Evolutionary conservation across 371 early-diverging fungal species (phyloP).

Genomic region (Zancudomyces culisetae): DNA sequence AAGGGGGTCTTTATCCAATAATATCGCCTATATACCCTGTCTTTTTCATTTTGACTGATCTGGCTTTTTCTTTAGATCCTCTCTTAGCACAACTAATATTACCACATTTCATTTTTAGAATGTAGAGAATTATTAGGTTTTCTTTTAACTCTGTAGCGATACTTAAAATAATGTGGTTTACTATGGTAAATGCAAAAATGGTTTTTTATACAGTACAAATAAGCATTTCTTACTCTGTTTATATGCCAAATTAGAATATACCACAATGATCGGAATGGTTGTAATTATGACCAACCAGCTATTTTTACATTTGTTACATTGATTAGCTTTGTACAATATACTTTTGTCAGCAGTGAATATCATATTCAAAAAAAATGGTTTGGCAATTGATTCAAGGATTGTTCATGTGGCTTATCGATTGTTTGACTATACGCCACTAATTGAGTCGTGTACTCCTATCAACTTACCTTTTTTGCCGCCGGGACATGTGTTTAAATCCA

Average conservation of each 20-base stretch:
- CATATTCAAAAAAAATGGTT: too few species aligned
- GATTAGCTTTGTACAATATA: neutral
- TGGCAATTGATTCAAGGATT: too few species aligned
- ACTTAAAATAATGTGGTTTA: too few species aligned
- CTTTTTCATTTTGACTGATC: neutral
- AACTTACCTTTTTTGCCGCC: neutral
- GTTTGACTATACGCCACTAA: neutral
- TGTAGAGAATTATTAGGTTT: neutral
- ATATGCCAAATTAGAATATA: neutral
- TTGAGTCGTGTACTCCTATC: neutral
- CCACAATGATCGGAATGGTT: neutral
- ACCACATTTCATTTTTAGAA: neutral
- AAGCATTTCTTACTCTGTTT: neutral
- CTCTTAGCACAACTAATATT: neutral
- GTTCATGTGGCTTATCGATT: too few species aligned
- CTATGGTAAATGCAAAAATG: too few species aligned
- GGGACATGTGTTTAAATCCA: neutral
- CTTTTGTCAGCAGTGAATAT: neutral
- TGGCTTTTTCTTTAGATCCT: neutral
- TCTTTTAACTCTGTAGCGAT: neutral
- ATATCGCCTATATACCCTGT: neutral
- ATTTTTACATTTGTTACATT: neutral
- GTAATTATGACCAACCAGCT: slow-evolving; percentile 1
- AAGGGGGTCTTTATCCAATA: neutral
- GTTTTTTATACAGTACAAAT: neutral